These are phyloP conservation scores for Gliomastix tumulicola DNA, from an alignment of 2,329 filamentous ascomycete genomes.

Conservation along the genomic window DNA sequence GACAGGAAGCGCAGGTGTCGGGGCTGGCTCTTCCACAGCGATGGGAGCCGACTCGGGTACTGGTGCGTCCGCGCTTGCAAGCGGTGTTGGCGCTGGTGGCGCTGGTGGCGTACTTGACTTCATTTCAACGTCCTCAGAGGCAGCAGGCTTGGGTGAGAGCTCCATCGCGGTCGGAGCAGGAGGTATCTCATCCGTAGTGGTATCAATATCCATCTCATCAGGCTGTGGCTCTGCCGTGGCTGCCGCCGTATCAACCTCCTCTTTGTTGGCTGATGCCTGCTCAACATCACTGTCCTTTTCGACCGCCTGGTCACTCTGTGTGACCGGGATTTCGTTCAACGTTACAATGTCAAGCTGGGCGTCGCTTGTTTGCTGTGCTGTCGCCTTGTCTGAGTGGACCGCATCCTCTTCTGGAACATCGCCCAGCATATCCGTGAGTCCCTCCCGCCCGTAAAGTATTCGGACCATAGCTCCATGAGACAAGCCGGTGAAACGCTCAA, in stretches of 20 bases:
- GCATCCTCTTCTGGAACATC: slow-evolving; percentile 2
- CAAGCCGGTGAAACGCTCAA: slow-evolving; percentile 37
- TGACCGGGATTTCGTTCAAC: too few species aligned
- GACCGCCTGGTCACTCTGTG: too few species aligned
- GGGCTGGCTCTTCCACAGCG: neutral
- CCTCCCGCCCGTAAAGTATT: slow-evolving; percentile 37
- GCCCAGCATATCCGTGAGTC: slow-evolving; percentile 30
- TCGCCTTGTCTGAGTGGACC: too few species aligned
- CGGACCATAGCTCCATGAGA: slow-evolving; percentile 41
- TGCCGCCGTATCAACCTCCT: too few species aligned
- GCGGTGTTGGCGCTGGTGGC: slow-evolving; percentile 1
- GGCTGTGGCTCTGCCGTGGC: neutral
- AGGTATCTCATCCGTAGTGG: neutral
- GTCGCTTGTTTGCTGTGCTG: too few species aligned
- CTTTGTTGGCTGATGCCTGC: too few species aligned
- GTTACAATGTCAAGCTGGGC: too few species aligned
- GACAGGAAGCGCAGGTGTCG: neutral
- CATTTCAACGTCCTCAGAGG: too few species aligned
- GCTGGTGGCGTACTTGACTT: too few species aligned
- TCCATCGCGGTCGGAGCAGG: too few species aligned
- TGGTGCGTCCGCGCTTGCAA: slow-evolving; percentile 13
- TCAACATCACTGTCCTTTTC: too few species aligned
- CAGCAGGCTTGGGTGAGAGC: too few species aligned
- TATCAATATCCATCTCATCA: slow-evolving; percentile 6
- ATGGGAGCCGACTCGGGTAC: slow-evolving; percentile 9